phyloP scores from a whole-genome alignment of 2,329 filamentous ascomycete species.

The Neofusicoccum parvum region DNA sequence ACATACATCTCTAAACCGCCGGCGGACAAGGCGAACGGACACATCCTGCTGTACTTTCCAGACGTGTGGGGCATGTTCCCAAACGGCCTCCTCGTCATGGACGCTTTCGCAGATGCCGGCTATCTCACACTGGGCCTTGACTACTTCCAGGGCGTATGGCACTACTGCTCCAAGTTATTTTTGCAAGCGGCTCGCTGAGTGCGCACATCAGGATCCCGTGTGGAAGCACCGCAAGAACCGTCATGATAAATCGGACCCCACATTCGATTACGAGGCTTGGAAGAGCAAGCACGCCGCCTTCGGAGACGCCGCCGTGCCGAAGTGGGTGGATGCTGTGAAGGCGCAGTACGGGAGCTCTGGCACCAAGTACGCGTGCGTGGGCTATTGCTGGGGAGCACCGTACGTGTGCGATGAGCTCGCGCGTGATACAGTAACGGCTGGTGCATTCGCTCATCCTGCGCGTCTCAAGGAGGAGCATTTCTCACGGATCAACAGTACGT shows the following conservation, averaged over 20 bases:
- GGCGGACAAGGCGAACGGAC: slow-evolving; percentile 39
- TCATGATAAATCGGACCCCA: slow-evolving; percentile 25
- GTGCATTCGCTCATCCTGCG: slow-evolving; percentile 56
- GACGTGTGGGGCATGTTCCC: slow-evolving; percentile 50
- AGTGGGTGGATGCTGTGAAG: slow-evolving; percentile 47
- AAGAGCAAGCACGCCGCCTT: slow-evolving; percentile 49
- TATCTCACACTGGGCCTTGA: slow-evolving; percentile 49
- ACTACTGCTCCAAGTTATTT: not conserved
- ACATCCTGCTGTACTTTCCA: slow-evolving; percentile 50
- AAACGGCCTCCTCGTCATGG: slow-evolving; percentile 51
- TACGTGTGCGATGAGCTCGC: slow-evolving; percentile 50
- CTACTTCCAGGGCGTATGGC: slow-evolving; percentile 48
- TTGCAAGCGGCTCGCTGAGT: not conserved
- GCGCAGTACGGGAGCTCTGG: slow-evolving; percentile 36
- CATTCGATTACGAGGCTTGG: slow-evolving; percentile 55
- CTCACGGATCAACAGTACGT: not conserved
- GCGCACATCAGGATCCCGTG: slow-evolving; percentile 42
- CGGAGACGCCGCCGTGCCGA: slow-evolving; percentile 47
- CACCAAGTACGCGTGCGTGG: slow-evolving; percentile 46
- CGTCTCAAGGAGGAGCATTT: slow-evolving; percentile 46
- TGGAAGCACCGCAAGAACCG: slow-evolving; percentile 43
- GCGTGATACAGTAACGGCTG: slow-evolving; percentile 40
- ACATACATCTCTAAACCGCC: slow-evolving; percentile 42
- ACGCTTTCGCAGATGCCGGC: slow-evolving; percentile 49
- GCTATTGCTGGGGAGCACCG: slow-evolving; percentile 45